Evolutionary conservation across 768 basidiomycete genomes (phyloP).

Genomic region (Chalciporus pseudorubinellus): DNA sequence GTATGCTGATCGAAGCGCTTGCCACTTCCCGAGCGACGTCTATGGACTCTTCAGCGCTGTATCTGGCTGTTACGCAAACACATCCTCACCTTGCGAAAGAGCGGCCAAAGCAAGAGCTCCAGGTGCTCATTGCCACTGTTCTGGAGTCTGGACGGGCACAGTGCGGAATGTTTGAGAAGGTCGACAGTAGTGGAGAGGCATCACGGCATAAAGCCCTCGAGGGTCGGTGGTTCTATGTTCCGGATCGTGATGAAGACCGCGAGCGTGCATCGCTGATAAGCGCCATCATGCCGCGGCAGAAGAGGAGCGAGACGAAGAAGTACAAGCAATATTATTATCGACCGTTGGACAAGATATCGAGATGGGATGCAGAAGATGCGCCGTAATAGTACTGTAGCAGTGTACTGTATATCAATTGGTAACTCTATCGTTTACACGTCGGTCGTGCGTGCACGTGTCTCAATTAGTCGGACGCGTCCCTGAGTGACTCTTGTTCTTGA

Average conservation of each 20-base stretch:
- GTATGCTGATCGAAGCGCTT: conserved; percentile 68
- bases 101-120: conserved; percentile 42
- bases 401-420: neutral
- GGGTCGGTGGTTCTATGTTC: conserved; percentile 70
- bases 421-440: neutral
- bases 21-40: conserved; percentile 72
- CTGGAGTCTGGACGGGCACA: conserved; percentile 44
- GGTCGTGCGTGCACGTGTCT: neutral
- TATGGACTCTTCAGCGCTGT: conserved; percentile 53
- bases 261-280: conserved; percentile 66
- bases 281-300: conserved; percentile 75
- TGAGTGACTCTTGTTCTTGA: neutral
- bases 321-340: conserved; percentile 84
- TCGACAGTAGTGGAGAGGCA: conserved; percentile 59
- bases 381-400: conserved; percentile 15
- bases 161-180: conserved; percentile 69
- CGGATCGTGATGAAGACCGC: conserved; percentile 65
- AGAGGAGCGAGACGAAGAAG: conserved; percentile 76
- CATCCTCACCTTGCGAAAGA: conserved; percentile 50
- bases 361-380: conserved; percentile 74
- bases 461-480: conserved; percentile 3
- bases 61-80: conserved; percentile 47
- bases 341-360: conserved; percentile 66
- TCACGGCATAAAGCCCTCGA: conserved; percentile 49
- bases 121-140: conserved; percentile 47